Percentiles rank a stretch among this genome's conserved stretches.
Evolutionary conservation across 1,284 basidiomycete species (phyloP).

Genomic region (Melampsora larici-populina): DNA sequence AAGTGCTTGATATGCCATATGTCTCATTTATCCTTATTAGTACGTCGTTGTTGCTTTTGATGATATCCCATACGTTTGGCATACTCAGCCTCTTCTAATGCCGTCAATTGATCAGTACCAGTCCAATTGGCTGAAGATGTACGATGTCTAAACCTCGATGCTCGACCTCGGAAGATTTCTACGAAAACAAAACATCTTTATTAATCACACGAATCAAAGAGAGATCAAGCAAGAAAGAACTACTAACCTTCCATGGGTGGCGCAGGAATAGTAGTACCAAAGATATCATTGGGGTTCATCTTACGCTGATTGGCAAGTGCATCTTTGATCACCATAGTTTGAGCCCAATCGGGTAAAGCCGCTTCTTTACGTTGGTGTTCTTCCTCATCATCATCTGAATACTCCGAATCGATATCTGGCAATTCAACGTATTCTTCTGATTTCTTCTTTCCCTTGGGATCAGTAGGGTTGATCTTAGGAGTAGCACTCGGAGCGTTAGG

Average conservation of each 20-base stretch:
- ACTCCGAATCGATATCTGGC: constrained; percentile 90
- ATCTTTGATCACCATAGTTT: constrained; percentile 74
- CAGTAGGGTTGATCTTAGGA: background rate
- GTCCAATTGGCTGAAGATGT: constrained; percentile 92
- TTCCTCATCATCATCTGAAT: constrained; percentile 90
- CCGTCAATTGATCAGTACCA: constrained; percentile 74
- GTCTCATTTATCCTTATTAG: background rate
- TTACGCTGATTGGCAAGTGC: constrained; percentile 74
- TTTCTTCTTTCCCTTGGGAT: constrained; percentile 28
- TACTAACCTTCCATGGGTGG: constrained; percentile 70
- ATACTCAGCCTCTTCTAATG: constrained; percentile 78
- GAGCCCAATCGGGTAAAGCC: constrained; percentile 74
- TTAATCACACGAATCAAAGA: background rate
- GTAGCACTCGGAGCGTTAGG: background rate
- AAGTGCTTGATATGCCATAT: background rate
- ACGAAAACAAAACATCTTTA: background rate
- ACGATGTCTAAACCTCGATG: constrained; percentile 67
- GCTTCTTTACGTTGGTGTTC: constrained; percentile 67
- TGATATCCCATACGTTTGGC: constrained; percentile 80
- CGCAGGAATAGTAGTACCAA: constrained; percentile 71
- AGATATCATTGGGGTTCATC: constrained; percentile 86
- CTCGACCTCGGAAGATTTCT: constrained; percentile 42
- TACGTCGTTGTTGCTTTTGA: constrained; percentile 3
- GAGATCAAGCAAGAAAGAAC: background rate
- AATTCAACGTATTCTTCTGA: constrained; percentile 79